Evolutionary conservation across 208 protist genomes (phyloP).

Genomic region (Histomonas meleagridis): DNA sequence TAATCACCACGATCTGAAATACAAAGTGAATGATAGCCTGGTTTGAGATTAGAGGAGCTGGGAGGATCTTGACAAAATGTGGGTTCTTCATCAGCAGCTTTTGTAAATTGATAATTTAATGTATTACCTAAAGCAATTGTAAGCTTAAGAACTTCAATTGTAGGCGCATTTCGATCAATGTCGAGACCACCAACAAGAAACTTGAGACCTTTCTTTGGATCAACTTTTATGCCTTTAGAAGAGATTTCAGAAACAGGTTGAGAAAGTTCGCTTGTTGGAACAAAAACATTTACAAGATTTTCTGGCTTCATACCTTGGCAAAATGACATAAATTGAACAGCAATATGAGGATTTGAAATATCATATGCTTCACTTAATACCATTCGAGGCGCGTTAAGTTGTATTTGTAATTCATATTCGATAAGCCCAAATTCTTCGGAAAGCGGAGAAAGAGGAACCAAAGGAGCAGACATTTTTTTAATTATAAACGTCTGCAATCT

Average conservation of each 20-base stretch:
- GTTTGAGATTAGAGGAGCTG: background rate
- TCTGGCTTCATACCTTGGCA: background rate
- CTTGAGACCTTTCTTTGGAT: background rate
- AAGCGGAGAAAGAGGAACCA: background rate
- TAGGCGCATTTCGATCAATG: background rate
- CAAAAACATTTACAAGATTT: slow-evolving; percentile 19
- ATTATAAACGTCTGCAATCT: too few species aligned
- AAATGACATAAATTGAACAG: background rate
- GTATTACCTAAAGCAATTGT: background rate
- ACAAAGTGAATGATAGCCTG: background rate
- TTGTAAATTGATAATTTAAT: background rate
- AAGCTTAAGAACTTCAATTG: background rate
- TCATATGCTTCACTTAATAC: background rate
- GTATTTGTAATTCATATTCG: slow-evolving; percentile 5
- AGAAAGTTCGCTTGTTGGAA: background rate
- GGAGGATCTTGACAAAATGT: background rate
- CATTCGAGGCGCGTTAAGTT: background rate
- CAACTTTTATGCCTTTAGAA: background rate
- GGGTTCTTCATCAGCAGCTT: background rate
- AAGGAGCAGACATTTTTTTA: too few species aligned
- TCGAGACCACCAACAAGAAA: background rate
- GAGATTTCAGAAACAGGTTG: background rate
- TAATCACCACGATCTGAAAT: background rate
- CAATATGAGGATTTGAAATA: slow-evolving; percentile 16
- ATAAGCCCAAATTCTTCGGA: background rate